Conservation (phyloP, 106 monocot species). For the Narthecium ossifragum region DNA sequence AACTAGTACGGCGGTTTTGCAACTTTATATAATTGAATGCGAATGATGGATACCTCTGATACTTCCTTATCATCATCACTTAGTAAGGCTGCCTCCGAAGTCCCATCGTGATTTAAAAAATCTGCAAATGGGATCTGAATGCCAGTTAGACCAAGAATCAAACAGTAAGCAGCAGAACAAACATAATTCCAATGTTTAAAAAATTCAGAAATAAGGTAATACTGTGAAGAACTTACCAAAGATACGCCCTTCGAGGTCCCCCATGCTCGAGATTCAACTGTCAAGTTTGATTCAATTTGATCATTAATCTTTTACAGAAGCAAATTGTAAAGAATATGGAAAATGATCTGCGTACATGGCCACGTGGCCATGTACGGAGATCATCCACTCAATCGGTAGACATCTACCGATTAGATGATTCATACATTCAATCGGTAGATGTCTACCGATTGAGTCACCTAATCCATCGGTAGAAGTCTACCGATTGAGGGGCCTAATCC, state of each 20-base stretch:
- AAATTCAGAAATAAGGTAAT: no score
- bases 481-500: no score
- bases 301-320: neutral
- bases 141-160: conserved; percentile 15
- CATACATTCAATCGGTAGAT: no score
- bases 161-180: neutral
- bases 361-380: neutral
- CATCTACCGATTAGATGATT: no score
- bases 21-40: neutral
- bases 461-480: no score
- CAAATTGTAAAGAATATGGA: neutral
- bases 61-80: conserved; percentile 59
- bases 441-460: no score
- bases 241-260: conserved; percentile 57
- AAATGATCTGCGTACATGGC: neutral
- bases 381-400: no score
- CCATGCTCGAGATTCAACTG: conserved; percentile 96
- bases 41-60: conserved; percentile 44
- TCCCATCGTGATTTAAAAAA: conserved; percentile 84
- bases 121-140: conserved; percentile 98
- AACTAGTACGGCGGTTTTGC: neutral
- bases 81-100: conserved; percentile 47
- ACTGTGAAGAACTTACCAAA: conserved; percentile 42
- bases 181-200: neutral
- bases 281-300: conserved; percentile 15